phyloP scores from a whole-genome alignment of 345 rosid species.

The Orychophragmus violaceus region DNA sequence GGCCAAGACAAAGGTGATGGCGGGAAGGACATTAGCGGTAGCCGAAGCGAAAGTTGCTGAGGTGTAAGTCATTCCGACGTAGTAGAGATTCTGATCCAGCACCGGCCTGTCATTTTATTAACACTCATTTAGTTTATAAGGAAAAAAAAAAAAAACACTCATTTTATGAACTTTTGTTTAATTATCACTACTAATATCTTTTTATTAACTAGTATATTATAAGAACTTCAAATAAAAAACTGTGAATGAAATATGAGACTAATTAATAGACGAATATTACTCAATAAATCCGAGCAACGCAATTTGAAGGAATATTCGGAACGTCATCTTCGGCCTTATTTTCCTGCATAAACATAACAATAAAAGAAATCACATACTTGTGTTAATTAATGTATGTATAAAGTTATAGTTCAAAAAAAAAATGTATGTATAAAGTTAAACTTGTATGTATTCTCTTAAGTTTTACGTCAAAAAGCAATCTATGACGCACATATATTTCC shows the following conservation, averaged over 20 bases:
- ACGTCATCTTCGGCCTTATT: constrained; percentile 80
- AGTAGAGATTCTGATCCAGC: constrained; percentile 83
- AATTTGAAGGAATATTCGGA: constrained; percentile 63
- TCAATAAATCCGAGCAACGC: constrained; percentile 71
- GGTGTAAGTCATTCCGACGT: constrained; percentile 83
- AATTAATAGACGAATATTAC: constrained; percentile 37
- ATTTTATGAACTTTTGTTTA: neutral
- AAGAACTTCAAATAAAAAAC: neutral
- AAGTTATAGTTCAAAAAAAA: neutral
- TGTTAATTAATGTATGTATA: neutral
- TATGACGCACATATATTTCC: neutral
- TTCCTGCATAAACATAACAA: constrained; percentile 46
- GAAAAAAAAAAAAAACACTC: too few relatives aligned
- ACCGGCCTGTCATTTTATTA: constrained; percentile 62
- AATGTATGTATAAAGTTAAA: neutral
- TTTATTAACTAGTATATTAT: neutral
- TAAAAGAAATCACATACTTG: neutral
- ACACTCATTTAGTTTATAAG: neutral
- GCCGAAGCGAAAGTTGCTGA: constrained; percentile 90
- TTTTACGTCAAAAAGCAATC: neutral
- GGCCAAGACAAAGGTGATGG: constrained; percentile 78
- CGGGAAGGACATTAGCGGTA: constrained; percentile 61
- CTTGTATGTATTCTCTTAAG: neutral
- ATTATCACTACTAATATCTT: neutral
- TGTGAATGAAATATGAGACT: neutral